phyloP scores from a whole-genome alignment of 1,284 basidiomycete species.

The Leccinum solheimii region DNA sequence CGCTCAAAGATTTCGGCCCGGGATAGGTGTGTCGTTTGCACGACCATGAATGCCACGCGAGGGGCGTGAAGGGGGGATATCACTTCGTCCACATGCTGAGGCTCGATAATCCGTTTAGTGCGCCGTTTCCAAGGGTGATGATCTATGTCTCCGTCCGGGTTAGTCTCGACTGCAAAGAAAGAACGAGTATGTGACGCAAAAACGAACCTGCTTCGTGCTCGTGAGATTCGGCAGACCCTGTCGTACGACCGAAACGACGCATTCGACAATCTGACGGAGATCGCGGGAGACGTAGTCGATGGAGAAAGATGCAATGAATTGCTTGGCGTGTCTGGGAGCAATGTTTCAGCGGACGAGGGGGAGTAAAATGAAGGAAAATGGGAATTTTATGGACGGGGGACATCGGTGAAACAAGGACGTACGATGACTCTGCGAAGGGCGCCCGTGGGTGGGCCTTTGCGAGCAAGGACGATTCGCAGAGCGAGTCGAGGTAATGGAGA shows the following conservation, averaged over 20 bases:
- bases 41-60: constrained; percentile 1
- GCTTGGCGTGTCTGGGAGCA: constrained; percentile 11
- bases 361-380: no score
- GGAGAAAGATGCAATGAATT: constrained; percentile 51
- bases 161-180: background rate
- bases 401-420: background rate
- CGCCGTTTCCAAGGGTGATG: background rate
- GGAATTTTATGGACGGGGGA: background rate
- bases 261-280: constrained; percentile 70
- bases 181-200: background rate
- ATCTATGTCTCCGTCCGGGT: background rate
- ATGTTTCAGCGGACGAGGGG: background rate
- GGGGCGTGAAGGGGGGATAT: constrained; percentile 1
- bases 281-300: constrained; percentile 75
- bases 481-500: constrained; percentile 85
- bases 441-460: constrained; percentile 50
- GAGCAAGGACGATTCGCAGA: constrained; percentile 77
- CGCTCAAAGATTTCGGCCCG: constrained; percentile 78
- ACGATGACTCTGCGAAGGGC: constrained; percentile 16
- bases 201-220: background rate
- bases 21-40: constrained; percentile 41
- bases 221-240: constrained; percentile 37
- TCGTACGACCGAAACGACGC: constrained; percentile 78
- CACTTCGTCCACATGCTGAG: background rate
- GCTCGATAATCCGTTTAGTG: background rate